Base-by-base conservation (phyloP, 441 rosid species). In the Erodium trifolium region DNA sequence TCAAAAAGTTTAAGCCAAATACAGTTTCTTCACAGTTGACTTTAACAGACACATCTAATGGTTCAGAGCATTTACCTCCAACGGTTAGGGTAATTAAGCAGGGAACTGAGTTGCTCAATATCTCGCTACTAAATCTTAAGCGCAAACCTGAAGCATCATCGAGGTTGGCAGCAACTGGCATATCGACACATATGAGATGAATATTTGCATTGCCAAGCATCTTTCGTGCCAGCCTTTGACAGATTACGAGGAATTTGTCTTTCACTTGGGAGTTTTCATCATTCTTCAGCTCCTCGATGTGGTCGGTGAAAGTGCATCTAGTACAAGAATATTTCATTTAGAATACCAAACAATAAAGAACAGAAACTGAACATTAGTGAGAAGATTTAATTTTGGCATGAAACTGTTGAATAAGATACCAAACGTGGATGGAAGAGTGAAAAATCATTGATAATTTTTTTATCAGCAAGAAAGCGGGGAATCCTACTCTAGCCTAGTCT, bases 11-110 rank as follows among this genome's bases (percentile, higher is more conserved):
- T 68, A 90, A 77, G 73, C 96, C 98, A 72, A 91, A 91, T 18
- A 91, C 91, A 0, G 97, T 90, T 79, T 94, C 97, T 80, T 94
- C 91, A 53, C 96, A 91, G 71, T 90, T 94, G 76, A 91, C 83
- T 82, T 94, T 91, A 9, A 86, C 73, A 9, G 77, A 77, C 67
- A 85, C 49, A 14, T 81, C 81, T 75, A 93, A 72, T 65, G 86
- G 89, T 68, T 88, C 88, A 1, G 78, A 80, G 85, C 95, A 88
- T 82, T 88, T 91, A 78, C 99, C 99, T 85, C 90, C 87, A 23
- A 92, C 83, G 27, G 83, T 86, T 66, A 87, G 67, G 53, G 93
- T 86, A 69, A 90, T 83, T 74, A 94, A 85, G 85, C 96, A 89
- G 68, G 90, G 86, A 57, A 83, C 68, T 62, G 87, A 85, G 78